Conservation (phyloP, 1,139 yeast species). For the Meyerozyma elateridarum region DNA sequence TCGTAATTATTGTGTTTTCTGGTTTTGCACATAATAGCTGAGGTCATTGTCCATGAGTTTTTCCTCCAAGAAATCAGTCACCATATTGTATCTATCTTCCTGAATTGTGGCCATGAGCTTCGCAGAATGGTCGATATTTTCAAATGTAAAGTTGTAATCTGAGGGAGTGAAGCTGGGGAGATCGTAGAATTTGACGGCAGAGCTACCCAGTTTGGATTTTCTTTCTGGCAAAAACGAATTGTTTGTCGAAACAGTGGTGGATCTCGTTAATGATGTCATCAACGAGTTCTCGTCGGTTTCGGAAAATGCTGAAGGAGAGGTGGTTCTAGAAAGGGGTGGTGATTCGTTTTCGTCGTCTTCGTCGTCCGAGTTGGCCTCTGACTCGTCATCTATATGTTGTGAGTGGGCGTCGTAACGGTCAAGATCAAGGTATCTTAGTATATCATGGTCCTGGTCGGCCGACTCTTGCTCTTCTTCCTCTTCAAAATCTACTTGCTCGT, state of each 20-base stretch:
- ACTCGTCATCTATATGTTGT: constrained; percentile 5
- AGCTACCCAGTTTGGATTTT: constrained; percentile 4
- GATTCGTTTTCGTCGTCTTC: constrained; percentile 26
- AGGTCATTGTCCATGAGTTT: constrained; percentile 34
- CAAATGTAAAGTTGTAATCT: constrained; percentile 18
- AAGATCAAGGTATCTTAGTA: constrained; percentile 17
- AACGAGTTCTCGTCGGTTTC: constrained; percentile 30
- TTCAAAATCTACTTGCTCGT: constrained; percentile 15
- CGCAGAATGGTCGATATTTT: constrained; percentile 13
- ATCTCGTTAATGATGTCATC: constrained; percentile 39
- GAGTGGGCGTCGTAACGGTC: constrained; percentile 11
- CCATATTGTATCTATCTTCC: constrained; percentile 38
- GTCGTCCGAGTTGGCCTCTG: constrained; percentile 23
- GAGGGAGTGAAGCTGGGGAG: constrained; percentile 23
- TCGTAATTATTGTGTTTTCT: constrained; percentile 1
- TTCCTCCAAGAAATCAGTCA: constrained; percentile 40
- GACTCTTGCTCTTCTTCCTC: constrained; percentile 16
- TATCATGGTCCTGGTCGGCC: constrained; percentile 15
- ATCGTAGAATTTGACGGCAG: constrained; percentile 21
- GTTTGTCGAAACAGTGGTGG: constrained; percentile 39
- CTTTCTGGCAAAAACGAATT: constrained; percentile 13
- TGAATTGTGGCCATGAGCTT: constrained; percentile 21
- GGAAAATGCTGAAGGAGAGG: constrained; percentile 29
- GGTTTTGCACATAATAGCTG: constrained; percentile 23
- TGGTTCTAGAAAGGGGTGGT: constrained; percentile 35